Evolutionary conservation across 2,329 filamentous ascomycete species (phyloP).

Genomic region (Colletotrichum costaricense): DNA sequence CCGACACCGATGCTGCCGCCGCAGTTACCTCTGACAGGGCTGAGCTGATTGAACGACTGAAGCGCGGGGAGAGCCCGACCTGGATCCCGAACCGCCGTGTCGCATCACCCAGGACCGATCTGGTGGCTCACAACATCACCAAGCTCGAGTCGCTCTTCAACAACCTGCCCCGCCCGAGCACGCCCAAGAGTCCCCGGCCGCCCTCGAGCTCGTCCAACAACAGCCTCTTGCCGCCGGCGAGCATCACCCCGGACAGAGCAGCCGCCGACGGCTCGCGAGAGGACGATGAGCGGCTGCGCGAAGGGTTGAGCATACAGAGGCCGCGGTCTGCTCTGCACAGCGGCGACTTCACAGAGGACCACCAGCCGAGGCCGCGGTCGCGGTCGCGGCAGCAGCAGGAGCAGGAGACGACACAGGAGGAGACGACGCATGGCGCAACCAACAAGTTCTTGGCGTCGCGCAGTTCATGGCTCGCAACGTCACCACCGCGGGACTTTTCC

Average conservation of each 20-base stretch:
- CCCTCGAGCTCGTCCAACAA: slow-evolving; percentile 48
- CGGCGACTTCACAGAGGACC: slow-evolving; percentile 69
- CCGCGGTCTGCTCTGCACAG: slow-evolving; percentile 82
- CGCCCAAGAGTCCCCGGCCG: slow-evolving; percentile 49
- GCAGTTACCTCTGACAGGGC: slow-evolving; percentile 70
- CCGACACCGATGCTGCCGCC: slow-evolving; percentile 39
- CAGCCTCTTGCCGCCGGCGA: slow-evolving; percentile 56
- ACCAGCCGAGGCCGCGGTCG: neutral
- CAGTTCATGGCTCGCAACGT: slow-evolving; percentile 64
- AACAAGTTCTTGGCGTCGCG: slow-evolving; percentile 33
- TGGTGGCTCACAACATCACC: slow-evolving; percentile 12
- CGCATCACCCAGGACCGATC: slow-evolving; percentile 39
- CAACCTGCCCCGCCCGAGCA: slow-evolving; percentile 46
- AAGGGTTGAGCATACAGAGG: slow-evolving; percentile 78
- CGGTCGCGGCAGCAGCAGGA: neutral
- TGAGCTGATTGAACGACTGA: slow-evolving; percentile 86
- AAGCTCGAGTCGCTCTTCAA: slow-evolving; percentile 52
- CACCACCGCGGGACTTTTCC: slow-evolving; percentile 64
- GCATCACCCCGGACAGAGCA: slow-evolving; percentile 59
- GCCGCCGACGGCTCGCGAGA: slow-evolving; percentile 29
- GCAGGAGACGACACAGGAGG: slow-evolving; percentile 14
- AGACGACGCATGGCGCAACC: slow-evolving; percentile 5
- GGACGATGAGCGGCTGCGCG: slow-evolving; percentile 58
- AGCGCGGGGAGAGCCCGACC: slow-evolving; percentile 79
- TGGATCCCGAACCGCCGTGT: slow-evolving; percentile 78